Percentiles rank a stretch among this genome's conserved stretches.
phyloP scores from a whole-genome alignment of 2,329 filamentous ascomycete species.

The Thelonectria rubi region DNA sequence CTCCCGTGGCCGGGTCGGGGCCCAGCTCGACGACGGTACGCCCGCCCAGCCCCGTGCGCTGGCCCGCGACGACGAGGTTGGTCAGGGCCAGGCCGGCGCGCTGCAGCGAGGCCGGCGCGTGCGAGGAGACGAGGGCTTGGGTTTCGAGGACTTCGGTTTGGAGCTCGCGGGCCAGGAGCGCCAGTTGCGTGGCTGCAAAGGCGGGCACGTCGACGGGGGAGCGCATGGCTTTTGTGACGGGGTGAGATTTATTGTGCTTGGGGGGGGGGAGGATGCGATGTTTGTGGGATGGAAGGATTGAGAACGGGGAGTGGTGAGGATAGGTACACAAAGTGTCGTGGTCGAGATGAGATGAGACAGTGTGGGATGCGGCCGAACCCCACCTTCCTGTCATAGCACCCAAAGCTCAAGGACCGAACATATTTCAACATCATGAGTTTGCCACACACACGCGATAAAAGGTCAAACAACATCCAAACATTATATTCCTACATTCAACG shows the following conservation, averaged over 20 bases:
- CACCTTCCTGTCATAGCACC: conserved; percentile 21
- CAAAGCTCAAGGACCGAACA: no score
- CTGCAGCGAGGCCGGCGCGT: conserved; percentile 74
- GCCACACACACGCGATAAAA: neutral
- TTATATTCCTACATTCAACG: neutral
- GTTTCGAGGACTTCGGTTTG: conserved; percentile 77
- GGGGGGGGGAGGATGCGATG: neutral
- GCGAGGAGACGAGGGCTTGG: conserved; percentile 70
- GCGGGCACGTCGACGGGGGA: conserved; percentile 67
- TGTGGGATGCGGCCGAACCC: conserved; percentile 33
- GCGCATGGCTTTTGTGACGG: conserved; percentile 44
- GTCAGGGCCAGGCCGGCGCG: conserved; percentile 81
- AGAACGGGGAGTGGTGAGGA: conserved; percentile 2
- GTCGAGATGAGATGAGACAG: conserved; percentile 26
- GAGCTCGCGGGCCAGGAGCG: conserved; percentile 76
- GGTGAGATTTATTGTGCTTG: neutral
- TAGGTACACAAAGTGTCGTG: no score
- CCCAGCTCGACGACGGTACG: conserved; percentile 85
- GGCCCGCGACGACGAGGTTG: conserved; percentile 77
- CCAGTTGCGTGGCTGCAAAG: conserved; percentile 77
- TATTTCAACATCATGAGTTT: neutral
- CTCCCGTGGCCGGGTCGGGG: conserved; percentile 75
- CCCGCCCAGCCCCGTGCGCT: conserved; percentile 91
- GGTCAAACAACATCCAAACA: neutral
- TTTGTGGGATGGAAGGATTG: neutral